Evolutionary conservation across 257 asterid genomes (phyloP).

Genomic region (Lantana camara): DNA sequence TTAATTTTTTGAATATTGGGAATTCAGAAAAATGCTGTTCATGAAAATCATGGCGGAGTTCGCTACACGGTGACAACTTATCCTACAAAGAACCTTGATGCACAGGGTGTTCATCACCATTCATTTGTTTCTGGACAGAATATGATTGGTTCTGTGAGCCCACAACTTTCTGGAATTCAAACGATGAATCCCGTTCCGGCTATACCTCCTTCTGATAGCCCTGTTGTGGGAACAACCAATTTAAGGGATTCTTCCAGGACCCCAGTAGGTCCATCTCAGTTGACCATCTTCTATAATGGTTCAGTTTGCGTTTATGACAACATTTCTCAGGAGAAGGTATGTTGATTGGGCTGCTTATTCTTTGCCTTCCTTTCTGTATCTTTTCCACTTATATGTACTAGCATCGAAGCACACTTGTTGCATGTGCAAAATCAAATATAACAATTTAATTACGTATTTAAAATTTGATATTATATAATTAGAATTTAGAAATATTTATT

Average conservation of each 20-base stretch:
- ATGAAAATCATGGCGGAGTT: slow-evolving; percentile 46
- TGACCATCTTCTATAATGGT: slow-evolving; percentile 85
- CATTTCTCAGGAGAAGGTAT: slow-evolving; percentile 75
- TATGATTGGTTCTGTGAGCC: slow-evolving; percentile 33
- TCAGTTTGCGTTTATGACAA: slow-evolving; percentile 78
- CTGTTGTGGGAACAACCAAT: slow-evolving; percentile 62
- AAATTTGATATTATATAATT: no score
- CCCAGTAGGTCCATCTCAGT: slow-evolving; percentile 60
- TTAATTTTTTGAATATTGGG: slow-evolving; percentile 5
- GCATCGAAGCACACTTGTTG: no score
- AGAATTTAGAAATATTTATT: no score
- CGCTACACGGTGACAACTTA: slow-evolving; percentile 44
- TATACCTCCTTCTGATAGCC: slow-evolving; percentile 32
- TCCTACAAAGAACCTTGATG: slow-evolving; percentile 42
- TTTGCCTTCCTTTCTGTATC: not conserved
- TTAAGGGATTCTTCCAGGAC: slow-evolving; percentile 50
- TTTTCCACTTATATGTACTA: no score
- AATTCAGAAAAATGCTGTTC: slow-evolving; percentile 46
- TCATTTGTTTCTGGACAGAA: slow-evolving; percentile 34
- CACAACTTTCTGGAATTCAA: slow-evolving; percentile 39
- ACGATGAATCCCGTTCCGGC: slow-evolving; percentile 34
- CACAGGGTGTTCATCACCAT: slow-evolving; percentile 23
- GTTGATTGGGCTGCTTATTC: not conserved
- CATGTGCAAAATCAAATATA: no score
- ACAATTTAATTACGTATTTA: no score